Evolutionary conservation across 176 grass and related monocot species (phyloP), one percentile per base, ranked within the genome.

Genomic region (Oryza meyeriana): DNA sequence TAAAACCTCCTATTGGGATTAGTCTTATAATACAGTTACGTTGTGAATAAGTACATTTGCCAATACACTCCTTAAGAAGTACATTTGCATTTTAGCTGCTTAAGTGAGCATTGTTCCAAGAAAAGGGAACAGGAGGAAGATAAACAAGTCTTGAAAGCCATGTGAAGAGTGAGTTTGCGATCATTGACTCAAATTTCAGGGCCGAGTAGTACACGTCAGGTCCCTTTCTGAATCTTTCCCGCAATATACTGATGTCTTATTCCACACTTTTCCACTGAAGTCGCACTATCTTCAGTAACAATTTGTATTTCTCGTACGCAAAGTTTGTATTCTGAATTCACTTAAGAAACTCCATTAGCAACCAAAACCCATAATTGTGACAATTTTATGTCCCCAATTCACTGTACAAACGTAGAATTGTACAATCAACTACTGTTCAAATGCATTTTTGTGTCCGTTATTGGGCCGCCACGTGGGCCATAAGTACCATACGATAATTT

Each of bases 111-210:
- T 9, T 73, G 76, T 65, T 55, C 25, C 11, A 86, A 25, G 68
- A 73, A 57, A 80, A 80, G 59, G 76, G 16, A 41, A 52, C 76
- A 80, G 0, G 24, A 80, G 0, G 24, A 40, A 65, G 39, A 64
- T 32, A 66, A 66, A 24, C 2, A 24, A 41, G 59, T 31, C 68
- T 80, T 80, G 58, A 41, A 66, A 72, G 24, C 14, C 40, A 66
- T 80, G 7, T 55, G 79, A 65, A 55, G 29, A 74, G 39, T 61
- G 10, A 17, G 13, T 59, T 33, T 36, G 8, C 11, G 63, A 22
- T 26, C 59, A 26, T 74, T 80, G 84, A 74, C 69, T 39, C 6
- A 66, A 55, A 25, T n/a, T 25, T 30, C 30, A 26, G 33, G 16
- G 40, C 2, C 30, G 16, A 78, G 16, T n/a, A n/a, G 22, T 34